Base-by-base conservation (phyloP, 208 protist species). In the Novymonas esmeraldas region DNA sequence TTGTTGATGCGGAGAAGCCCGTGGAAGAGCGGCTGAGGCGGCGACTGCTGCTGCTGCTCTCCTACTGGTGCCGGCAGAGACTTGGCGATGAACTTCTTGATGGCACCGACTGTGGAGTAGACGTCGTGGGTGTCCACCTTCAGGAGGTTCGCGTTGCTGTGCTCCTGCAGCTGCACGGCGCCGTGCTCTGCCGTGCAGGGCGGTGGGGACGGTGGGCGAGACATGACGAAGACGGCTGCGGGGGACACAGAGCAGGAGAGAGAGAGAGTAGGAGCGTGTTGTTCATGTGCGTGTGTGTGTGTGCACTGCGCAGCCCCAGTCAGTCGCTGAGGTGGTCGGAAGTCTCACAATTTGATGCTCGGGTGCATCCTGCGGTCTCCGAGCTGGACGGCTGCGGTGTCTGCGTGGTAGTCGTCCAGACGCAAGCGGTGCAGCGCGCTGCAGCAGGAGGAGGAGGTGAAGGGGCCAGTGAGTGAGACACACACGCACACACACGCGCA, bases 81-180 rank as follows among this genome's bases (percentile, higher is more conserved):
- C 46, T 94, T 94, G 14, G 69, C 68, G 33, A 95, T 94, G 33
- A 80, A 59, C 68, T 91, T 93, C 61, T 89, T 91, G 48, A 97
- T 73, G 7, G 82, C 70, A 2, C 73, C 65, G 6, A 82, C 80
- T 24, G 92, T 97, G 36, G 84, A 88, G 73, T 93, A 95, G 16
- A 63, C 78, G 63, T 97, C 90, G 63, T 88, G 76, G 6, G 88
- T 95, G 76, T 97, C 83, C 5, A 95, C 90, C 72, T 97, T 97
- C 14, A 97, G 73, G 3, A 97, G 75, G 56, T 95, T 87, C 38
- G 82, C 80, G 52, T 97, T 97, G 73, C 82, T 92, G 75, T 95
- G 87, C 62, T 86, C 63, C 20, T 79, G 84, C 48, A 95, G 82
- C 44, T 60, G 45, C 20, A 82, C 70, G 2, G 51, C 28, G 16